These are phyloP conservation scores for Stephania cephalantha DNA, from an alignment of 164 flowering plant genomes.

Conservation along the genomic window DNA sequence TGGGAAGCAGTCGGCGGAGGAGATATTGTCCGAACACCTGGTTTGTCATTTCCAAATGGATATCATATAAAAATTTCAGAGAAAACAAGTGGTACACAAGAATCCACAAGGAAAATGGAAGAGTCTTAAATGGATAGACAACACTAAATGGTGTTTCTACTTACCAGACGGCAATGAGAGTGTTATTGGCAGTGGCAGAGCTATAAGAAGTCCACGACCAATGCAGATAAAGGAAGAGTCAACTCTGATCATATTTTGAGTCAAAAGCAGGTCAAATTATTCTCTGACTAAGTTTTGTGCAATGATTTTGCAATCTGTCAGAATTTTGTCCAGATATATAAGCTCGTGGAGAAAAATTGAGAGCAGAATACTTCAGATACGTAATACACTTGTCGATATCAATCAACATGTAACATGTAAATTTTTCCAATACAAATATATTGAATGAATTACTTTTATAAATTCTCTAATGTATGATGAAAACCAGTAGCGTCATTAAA, in stretches of 20 bases:
- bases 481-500: neutral
- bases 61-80: slow-evolving; percentile 48
- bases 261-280: slow-evolving; percentile 4
- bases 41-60: slow-evolving; percentile 81
- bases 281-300: slow-evolving; percentile 19
- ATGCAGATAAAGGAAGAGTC: slow-evolving; percentile 8
- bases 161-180: slow-evolving; percentile 1
- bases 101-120: neutral
- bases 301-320: neutral
- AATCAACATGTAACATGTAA: slow-evolving; percentile 12
- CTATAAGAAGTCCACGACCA: neutral
- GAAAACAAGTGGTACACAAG: slow-evolving; percentile 20
- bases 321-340: slow-evolving; percentile 4
- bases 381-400: slow-evolving; percentile 13
- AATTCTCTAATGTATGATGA: slow-evolving; percentile 4
- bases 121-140: neutral
- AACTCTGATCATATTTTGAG: slow-evolving; percentile 3
- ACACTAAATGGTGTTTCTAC: neutral
- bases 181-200: slow-evolving; percentile 10
- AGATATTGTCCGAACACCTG: slow-evolving; percentile 74
- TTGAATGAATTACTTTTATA: slow-evolving; percentile 1
- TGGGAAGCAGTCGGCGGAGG: slow-evolving; percentile 75
- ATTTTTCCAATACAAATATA: neutral
- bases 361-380: neutral
- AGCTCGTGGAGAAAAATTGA: neutral